Evolutionary conservation across 176 grass and related monocot species (phyloP).

Genomic region (Raddia guianensis): DNA sequence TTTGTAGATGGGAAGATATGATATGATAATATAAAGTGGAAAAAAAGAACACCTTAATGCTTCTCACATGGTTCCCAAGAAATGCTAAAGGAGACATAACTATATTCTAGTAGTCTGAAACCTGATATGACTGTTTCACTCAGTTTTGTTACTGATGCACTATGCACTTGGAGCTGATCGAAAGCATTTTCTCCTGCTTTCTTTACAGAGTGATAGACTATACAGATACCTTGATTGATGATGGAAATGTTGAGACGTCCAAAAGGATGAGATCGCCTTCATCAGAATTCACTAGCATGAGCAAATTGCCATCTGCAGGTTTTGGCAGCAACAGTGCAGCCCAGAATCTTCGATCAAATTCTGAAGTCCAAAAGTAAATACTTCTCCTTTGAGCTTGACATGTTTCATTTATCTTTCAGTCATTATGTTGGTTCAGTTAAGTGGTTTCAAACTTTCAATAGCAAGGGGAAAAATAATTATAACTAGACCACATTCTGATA

Average conservation of each 20-base stretch:
- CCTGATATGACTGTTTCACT: slow-evolving; percentile 16
- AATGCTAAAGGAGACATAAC: slow-evolving; percentile 2
- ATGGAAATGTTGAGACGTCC: slow-evolving; percentile 58
- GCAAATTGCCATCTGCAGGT: slow-evolving; percentile 38
- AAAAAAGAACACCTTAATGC: neutral
- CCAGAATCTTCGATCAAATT: slow-evolving; percentile 49
- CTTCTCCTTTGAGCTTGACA: slow-evolving; percentile 33
- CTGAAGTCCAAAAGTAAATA: slow-evolving; percentile 55
- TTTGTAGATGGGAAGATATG: too few species aligned
- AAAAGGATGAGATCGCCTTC: slow-evolving; percentile 59
- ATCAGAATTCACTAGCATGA: slow-evolving; percentile 44
- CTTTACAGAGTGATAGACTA: slow-evolving; percentile 53
- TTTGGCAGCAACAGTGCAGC: slow-evolving; percentile 35
- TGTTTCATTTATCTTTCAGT: slow-evolving; percentile 39
- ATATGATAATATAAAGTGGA: too few species aligned
- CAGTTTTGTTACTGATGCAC: slow-evolving; percentile 5
- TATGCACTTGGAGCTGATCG: slow-evolving; percentile 19
- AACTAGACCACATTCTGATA: neutral
- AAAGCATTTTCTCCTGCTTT: slow-evolving; percentile 4
- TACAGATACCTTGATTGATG: slow-evolving; percentile 44
- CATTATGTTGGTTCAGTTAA: slow-evolving; percentile 21
- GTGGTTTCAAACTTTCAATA: slow-evolving; percentile 5
- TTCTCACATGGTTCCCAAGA: slow-evolving; percentile 26
- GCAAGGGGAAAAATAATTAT: neutral
- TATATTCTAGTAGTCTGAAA: slow-evolving; percentile 39